Evolutionary conservation across 345 rosid species (phyloP).

Genomic region (Pistacia integerrima): DNA sequence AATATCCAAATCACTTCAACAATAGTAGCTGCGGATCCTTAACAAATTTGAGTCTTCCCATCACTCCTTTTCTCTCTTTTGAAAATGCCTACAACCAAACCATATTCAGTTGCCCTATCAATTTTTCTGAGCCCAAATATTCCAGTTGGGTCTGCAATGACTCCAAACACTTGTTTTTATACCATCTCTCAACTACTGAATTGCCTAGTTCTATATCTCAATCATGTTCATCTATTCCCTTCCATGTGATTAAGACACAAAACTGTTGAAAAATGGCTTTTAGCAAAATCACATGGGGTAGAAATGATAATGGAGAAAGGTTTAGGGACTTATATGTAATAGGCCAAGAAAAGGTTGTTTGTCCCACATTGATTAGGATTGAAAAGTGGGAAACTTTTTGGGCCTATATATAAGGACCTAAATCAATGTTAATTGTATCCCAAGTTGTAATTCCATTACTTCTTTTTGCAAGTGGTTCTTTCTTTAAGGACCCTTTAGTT

Average conservation of each 20-base stretch:
- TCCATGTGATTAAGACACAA: slow-evolving; percentile 19
- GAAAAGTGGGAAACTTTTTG: no score
- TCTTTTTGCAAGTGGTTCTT: no score
- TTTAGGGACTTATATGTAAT: no score
- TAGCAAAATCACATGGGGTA: no score
- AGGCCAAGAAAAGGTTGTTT: no score
- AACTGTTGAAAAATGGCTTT: no score
- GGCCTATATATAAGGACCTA: no score
- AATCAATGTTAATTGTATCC: no score
- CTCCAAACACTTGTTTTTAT: slow-evolving; percentile 22
- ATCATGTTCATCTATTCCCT: slow-evolving; percentile 29
- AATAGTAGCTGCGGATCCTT: slow-evolving; percentile 28
- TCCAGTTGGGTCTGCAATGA: background rate
- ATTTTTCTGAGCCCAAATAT: background rate
- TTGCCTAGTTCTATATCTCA: slow-evolving; percentile 7
- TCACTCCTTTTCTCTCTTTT: slow-evolving; percentile 29
- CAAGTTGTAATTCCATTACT: no score
- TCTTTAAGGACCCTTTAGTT: no score
- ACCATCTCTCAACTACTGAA: background rate
- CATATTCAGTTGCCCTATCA: slow-evolving; percentile 34
- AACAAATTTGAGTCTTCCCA: slow-evolving; percentile 30
- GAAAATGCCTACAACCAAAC: background rate
- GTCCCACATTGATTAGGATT: no score
- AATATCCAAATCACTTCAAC: background rate
- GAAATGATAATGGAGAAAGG: no score